Percentiles rank a stretch among this genome's conserved stretches.
Evolutionary conservation across 148 eudicot species (phyloP).

Genomic region (Rhododendron ovatum): DNA sequence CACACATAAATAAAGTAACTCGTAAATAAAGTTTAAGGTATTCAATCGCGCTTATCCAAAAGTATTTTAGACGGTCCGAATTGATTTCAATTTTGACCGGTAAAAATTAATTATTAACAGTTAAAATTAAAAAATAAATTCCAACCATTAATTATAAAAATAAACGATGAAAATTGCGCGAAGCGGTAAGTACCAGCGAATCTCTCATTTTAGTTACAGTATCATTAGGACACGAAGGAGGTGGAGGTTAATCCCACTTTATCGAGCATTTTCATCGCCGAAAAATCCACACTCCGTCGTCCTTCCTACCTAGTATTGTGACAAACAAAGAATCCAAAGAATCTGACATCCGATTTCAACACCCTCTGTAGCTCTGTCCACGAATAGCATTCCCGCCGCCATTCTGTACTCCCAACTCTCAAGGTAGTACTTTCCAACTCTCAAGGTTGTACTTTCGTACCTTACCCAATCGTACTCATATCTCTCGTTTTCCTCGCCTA

Average conservation of each 20-base stretch:
- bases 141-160: no score
- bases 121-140: no score
- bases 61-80: no score
- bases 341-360: conserved; percentile 28
- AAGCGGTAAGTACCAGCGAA: no score
- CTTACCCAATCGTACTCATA: neutral
- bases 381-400: conserved; percentile 2
- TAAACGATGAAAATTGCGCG: accelerated
- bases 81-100: no score
- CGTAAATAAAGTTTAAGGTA: no score
- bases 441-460: neutral
- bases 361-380: conserved; percentile 11
- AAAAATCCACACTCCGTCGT: conserved; percentile 16
- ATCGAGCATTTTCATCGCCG: conserved; percentile 17
- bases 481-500: neutral
- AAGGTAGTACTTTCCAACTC: neutral
- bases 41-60: no score
- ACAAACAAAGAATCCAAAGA: conserved; percentile 12
- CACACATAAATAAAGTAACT: no score
- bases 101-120: no score
- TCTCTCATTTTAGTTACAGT: no score
- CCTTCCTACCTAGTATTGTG: neutral
- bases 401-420: neutral
- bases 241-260: conserved; percentile 15
- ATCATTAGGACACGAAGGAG: neutral